These are phyloP conservation scores for Fusarium chaquense DNA, from an alignment of 2,329 filamentous ascomycete genomes.

Conservation along the genomic window DNA sequence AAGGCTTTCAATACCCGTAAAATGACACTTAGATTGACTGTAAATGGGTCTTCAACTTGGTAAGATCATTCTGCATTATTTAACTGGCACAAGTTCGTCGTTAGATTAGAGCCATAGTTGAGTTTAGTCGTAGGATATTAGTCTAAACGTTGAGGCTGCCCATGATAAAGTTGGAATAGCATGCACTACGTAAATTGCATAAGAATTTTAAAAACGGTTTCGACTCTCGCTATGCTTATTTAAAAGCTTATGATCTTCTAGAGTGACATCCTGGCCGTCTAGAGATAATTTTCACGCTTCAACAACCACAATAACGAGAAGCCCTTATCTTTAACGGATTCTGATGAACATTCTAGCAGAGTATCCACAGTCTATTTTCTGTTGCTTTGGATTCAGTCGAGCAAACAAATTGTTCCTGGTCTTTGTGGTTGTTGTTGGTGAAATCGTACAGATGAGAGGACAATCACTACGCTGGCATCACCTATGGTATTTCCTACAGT, in stretches of 20 bases:
- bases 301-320: background rate
- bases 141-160: background rate
- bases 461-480: background rate
- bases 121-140: background rate
- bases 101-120: background rate
- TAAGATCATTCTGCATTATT: background rate
- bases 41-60: fast-evolving
- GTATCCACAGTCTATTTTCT: background rate
- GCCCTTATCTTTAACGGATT: background rate
- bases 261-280: background rate
- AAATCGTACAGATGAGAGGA: background rate
- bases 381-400: background rate
- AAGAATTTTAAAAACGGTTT: background rate
- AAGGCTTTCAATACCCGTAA: background rate
- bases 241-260: background rate
- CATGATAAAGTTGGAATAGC: background rate
- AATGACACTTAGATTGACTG: background rate
- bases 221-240: background rate
- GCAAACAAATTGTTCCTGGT: background rate
- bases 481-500: background rate
- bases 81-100: too few species aligned
- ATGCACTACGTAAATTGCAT: background rate
- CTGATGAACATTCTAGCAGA: background rate
- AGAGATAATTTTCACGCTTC: background rate
- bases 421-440: background rate